Evolutionary conservation across 306 rosid species (phyloP), one percentile per base, ranked within the genome.

Genomic region (Hylodesmum podocarpum): DNA sequence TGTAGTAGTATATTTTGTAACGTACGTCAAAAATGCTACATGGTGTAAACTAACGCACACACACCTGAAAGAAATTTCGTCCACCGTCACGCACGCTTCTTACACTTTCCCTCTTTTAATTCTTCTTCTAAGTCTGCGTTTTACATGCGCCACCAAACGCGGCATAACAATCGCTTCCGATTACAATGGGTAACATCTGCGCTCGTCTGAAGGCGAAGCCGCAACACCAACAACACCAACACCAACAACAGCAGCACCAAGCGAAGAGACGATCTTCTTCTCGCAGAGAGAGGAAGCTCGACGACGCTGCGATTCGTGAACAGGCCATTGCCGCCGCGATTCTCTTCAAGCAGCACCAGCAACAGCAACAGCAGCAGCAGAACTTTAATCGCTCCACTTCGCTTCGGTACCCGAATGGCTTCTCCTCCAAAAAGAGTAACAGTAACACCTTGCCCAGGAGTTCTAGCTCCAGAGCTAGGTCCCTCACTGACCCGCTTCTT

Each of bases 301-400:
- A 89, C 8, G 96, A 87, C 34, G 76, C 88, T 12, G 14, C 76
- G 12, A 78, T 89, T 73, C 93, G 87, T 0, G 93, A 94, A 13
- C 98, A 94, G 66, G 97, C 95, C 22, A 85, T 90, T 40, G 97
- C 96, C 10, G 97, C 99, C 10, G 99, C 99, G 9, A 84, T 93
- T 24, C 88, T 92, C 53, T 87, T 88, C 76, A 86, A 84, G 66
- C 96, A 90, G 46, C 94, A 89, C 61, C 94, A 72, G 51, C 92
- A 89, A 2, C 41, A 31, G 57, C 87, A 86, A 54, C 91, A 62
- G 19, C 88, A 81, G 72, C 75, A 91, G 70, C 47, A 86, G 28
- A 86, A 89, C 7, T 91, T 96, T 76, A 96, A 96, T 82, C 99
- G 99, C 12, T 89, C 97, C 21, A 49, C 81, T 68, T 96, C 99